These are phyloP conservation scores for Sphenostylis stenocarpa DNA, from an alignment of 306 rosid species.

Conservation along the genomic window DNA sequence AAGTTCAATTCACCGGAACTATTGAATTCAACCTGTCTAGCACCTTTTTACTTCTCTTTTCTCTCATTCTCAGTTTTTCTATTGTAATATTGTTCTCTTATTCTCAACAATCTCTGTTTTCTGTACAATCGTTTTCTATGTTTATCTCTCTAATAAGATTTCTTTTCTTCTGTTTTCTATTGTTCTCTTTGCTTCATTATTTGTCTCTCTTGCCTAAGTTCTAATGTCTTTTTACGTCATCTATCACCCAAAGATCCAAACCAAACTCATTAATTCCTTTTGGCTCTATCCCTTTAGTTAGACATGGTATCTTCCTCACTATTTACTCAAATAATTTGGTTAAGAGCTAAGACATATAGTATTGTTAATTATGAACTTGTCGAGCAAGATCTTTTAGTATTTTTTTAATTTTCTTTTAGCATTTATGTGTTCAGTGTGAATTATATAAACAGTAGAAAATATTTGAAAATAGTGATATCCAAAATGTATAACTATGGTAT, in stretches of 20 bases:
- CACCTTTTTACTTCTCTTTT: no score
- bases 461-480: background rate
- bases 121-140: background rate
- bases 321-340: background rate
- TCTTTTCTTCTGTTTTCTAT: background rate
- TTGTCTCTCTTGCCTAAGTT: background rate
- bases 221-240: background rate
- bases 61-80: no score
- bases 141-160: background rate
- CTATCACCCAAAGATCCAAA: background rate
- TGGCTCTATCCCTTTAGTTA: background rate
- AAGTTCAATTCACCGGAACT: no score
- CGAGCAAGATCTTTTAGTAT: background rate
- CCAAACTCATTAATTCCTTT: background rate
- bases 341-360: background rate
- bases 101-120: background rate
- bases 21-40: no score
- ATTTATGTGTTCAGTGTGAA: background rate
- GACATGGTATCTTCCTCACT: background rate
- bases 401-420: no score
- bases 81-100: no score
- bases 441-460: background rate
- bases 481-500: background rate
- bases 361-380: background rate
- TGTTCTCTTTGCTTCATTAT: background rate